Conservation (phyloP, 495 filamentous ascomycete genomes). For the Hyaloscypha variabilis region DNA sequence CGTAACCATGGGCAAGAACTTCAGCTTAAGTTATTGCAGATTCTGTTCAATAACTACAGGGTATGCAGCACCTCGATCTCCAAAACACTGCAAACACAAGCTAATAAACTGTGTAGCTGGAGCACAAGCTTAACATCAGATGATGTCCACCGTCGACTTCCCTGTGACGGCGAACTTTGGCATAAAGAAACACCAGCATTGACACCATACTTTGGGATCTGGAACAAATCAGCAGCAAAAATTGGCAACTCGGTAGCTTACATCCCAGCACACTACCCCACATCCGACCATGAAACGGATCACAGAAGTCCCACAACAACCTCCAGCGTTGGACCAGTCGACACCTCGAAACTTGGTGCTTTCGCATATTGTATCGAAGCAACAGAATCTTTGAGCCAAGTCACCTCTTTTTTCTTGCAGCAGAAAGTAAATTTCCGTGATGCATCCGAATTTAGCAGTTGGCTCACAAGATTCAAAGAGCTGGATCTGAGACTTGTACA, state of each 20-base stretch:
- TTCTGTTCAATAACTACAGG: constrained; percentile 12
- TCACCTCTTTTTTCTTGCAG: constrained; percentile 44
- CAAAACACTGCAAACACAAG: too few relatives aligned
- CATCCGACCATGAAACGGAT: constrained; percentile 13
- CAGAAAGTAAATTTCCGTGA: constrained; percentile 39
- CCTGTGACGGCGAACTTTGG: constrained; percentile 42
- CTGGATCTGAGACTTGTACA: constrained; percentile 45
- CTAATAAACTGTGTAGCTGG: constrained; percentile 33
- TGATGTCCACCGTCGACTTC: constrained; percentile 44
- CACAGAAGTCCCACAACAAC: constrained; percentile 9
- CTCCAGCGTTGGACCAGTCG: constrained; percentile 26
- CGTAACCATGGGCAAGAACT: constrained; percentile 22
- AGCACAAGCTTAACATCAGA: constrained; percentile 44
- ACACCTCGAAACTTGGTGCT: constrained; percentile 41
- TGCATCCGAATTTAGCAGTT: constrained; percentile 38
- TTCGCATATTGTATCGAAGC: constrained; percentile 49
- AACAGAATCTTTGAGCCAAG: constrained; percentile 42
- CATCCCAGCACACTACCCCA: constrained; percentile 26
- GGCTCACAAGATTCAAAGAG: constrained; percentile 49
- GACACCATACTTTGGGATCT: constrained; percentile 47
- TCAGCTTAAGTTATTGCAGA: constrained; percentile 20
- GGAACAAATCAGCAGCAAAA: constrained; percentile 38
- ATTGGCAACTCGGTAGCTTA: constrained; percentile 40
- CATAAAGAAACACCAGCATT: constrained; percentile 33
- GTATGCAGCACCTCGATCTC: constrained; percentile 1